These are phyloP conservation scores for Dimargaris xerosporica DNA, from an alignment of 192 early-diverging fungal species.

Conservation along the genomic window DNA sequence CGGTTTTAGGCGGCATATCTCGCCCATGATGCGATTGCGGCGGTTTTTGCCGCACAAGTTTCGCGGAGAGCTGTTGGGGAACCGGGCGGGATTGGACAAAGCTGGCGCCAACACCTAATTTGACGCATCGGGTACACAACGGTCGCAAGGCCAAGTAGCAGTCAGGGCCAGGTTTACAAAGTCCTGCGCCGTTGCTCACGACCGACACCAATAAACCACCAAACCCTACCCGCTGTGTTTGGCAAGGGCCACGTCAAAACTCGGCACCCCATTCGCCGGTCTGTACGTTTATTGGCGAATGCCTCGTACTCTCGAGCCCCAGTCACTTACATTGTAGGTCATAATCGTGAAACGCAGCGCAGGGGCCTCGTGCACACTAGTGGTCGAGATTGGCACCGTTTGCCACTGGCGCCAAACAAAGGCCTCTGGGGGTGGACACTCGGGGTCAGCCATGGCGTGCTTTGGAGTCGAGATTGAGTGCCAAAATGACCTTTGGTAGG, in stretches of 20 bases:
- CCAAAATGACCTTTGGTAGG: no score
- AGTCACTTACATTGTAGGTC: constrained; percentile 30
- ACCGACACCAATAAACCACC: no score
- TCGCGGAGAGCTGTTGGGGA: constrained; percentile 32
- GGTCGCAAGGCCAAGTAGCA: not conserved
- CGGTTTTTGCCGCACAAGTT: constrained; percentile 36
- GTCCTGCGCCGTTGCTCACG: no score
- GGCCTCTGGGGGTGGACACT: no score
- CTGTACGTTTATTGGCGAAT: not conserved
- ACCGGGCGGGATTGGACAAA: constrained; percentile 29
- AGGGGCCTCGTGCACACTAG: no score
- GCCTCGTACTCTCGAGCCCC: no score
- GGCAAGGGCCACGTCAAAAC: not conserved
- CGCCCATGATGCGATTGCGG: constrained; percentile 24
- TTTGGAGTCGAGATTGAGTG: no score
- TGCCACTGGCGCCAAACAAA: no score
- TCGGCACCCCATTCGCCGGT: not conserved
- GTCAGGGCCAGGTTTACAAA: no score
- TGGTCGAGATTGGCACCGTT: no score
- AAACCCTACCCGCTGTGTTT: no score
- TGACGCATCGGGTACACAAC: not conserved
- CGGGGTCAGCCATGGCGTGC: no score
- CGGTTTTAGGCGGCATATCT: constrained; percentile 24
- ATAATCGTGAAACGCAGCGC: constrained; percentile 25
- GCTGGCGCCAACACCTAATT: constrained; percentile 31